These are phyloP conservation scores for Talaromyces pinophilus DNA, from an alignment of 2,329 filamentous ascomycete species.

Conservation along the genomic window DNA sequence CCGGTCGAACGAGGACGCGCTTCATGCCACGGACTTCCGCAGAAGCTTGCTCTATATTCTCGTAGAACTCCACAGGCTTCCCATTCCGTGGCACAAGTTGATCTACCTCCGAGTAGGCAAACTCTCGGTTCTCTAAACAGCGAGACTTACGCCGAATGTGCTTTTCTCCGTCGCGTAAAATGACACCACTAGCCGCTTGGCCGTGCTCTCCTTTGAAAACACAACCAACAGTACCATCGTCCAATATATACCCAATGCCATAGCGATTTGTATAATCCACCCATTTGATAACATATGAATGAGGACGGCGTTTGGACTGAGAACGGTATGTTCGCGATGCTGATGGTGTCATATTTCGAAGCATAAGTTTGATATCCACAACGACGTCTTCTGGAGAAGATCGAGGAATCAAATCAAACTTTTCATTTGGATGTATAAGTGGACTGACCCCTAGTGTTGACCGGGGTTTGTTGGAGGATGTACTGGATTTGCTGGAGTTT, in stretches of 20 bases:
- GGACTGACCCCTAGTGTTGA: constrained; percentile 41
- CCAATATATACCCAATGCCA: constrained; percentile 54
- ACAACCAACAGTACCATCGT: constrained; percentile 53
- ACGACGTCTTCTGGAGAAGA: constrained; percentile 45
- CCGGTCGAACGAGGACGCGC: constrained; percentile 43
- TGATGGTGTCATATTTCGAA: constrained; percentile 39
- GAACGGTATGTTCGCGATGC: constrained; percentile 33
- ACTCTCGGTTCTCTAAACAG: constrained; percentile 37
- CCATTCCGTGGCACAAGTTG: constrained; percentile 49
- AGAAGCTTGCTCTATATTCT: constrained; percentile 42
- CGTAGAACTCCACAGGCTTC: constrained; percentile 51
- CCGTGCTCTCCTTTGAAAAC: constrained; percentile 51
- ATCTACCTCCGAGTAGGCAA: constrained; percentile 43
- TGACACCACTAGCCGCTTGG: constrained; percentile 47
- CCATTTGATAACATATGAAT: constrained; percentile 55
- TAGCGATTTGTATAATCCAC: constrained; percentile 56
- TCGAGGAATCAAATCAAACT: constrained; percentile 39
- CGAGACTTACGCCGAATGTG: constrained; percentile 50
- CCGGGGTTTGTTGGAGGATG: constrained; percentile 34
- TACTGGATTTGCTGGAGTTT: constrained; percentile 34
- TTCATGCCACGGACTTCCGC: constrained; percentile 42
- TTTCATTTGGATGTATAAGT: constrained; percentile 42
- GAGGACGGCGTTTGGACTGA: constrained; percentile 35
- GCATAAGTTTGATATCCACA: constrained; percentile 41
- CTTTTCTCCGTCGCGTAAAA: constrained; percentile 49